A percentile compares a stretch with the other conserved stretches of the same genome.
Conservation (phyloP, 148 eudicot species). For the Arbutus unedo region DNA sequence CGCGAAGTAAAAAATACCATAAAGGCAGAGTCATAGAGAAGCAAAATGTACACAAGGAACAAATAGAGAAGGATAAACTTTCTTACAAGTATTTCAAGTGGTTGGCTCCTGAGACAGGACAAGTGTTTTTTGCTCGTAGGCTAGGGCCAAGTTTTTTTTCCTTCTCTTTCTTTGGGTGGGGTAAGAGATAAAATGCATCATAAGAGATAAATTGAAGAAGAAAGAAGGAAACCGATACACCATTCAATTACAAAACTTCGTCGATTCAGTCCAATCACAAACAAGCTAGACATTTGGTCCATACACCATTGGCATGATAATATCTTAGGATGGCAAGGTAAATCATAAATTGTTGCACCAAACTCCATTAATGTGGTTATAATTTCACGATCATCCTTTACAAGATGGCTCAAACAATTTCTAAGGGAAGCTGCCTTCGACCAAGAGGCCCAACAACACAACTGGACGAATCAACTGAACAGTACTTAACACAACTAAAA, state of each 20-base stretch:
- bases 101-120: neutral
- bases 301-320: neutral
- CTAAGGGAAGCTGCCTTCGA: neutral
- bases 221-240: neutral
- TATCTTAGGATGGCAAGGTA: neutral
- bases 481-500: neutral
- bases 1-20: neutral
- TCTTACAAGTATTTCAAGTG: neutral
- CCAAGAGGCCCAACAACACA: neutral
- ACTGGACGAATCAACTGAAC: neutral
- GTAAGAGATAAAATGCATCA: neutral
- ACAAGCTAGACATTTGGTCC: neutral
- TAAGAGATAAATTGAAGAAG: neutral
- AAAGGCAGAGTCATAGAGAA: neutral
- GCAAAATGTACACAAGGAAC: neutral
- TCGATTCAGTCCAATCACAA: conserved; percentile 4
- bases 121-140: neutral
- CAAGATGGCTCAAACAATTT: neutral
- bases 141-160: neutral
- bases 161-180: neutral
- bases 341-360: neutral
- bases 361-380: neutral
- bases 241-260: conserved; percentile 3
- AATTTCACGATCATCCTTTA: neutral
- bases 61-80: neutral